Evolutionary conservation across 2,329 filamentous ascomycete species (phyloP).

Genomic region (Arthroderma sp.): DNA sequence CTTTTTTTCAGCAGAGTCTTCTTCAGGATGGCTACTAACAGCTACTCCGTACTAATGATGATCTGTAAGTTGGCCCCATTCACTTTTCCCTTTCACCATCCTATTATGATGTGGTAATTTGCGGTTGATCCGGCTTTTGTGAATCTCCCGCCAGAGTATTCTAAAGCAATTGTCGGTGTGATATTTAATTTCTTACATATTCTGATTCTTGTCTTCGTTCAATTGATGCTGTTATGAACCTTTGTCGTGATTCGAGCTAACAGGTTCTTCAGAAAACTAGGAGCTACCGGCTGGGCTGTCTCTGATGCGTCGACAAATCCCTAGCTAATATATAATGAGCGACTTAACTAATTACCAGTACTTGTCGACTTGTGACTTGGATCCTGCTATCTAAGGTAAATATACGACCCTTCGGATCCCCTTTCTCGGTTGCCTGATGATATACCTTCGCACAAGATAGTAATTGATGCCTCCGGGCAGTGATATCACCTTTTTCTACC

Average conservation of each 20-base stretch:
- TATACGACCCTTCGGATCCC: not conserved
- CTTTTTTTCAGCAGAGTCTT: conserved; percentile 5
- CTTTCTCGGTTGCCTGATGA: conserved; percentile 49
- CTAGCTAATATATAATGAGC: conserved; percentile 6
- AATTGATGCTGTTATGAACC: not conserved
- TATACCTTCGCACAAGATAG: conserved; percentile 55
- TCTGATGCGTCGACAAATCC: not conserved
- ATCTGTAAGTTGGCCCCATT: conserved; percentile 16
- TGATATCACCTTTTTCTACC: conserved; percentile 50
- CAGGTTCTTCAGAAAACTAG: conserved; percentile 7
- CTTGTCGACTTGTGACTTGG: not conserved
- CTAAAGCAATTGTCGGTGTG: conserved; percentile 63
- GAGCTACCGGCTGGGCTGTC: conserved; percentile 19
- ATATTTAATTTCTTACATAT: conserved; percentile 99
- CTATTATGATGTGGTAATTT: conserved; percentile 90
- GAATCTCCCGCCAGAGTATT: conserved; percentile 82
- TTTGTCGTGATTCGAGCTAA: conserved; percentile 2
- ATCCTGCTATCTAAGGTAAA: not conserved
- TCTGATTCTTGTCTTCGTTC: conserved; percentile 49
- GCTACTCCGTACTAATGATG: conserved; percentile 1
- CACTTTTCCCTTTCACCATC: conserved; percentile 10
- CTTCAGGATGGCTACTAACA: not conserved
- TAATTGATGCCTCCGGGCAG: conserved; percentile 48
- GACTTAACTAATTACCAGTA: not conserved
- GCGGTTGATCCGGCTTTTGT: conserved; percentile 81